A percentile compares a stretch with the other conserved stretches of the same genome.
Conservation (phyloP, 2,329 filamentous ascomycete genomes). For the Alternaria sp. region DNA sequence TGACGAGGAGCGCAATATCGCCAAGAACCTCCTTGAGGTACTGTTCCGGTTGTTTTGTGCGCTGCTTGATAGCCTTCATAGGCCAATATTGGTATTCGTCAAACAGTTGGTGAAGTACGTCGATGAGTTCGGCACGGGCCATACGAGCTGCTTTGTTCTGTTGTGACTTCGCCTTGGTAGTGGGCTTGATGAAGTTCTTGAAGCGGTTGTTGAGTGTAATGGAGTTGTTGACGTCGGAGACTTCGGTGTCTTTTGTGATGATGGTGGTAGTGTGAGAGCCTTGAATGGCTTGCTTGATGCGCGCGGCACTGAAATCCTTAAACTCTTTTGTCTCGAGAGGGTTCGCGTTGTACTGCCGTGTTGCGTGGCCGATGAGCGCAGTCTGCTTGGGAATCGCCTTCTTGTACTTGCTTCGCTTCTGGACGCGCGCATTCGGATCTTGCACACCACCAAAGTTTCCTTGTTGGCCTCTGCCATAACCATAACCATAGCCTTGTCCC, state of each 20-base stretch:
- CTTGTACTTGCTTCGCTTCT: constrained; percentile 48
- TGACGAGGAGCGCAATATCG: constrained; percentile 81
- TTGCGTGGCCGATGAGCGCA: constrained; percentile 67
- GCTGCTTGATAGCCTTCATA: constrained; percentile 82
- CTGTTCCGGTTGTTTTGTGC: constrained; percentile 86
- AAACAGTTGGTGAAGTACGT: constrained; percentile 85
- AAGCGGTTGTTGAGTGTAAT: constrained; percentile 45
- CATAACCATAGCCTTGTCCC: constrained; percentile 34
- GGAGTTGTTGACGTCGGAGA: constrained; percentile 37
- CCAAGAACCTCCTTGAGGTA: constrained; percentile 87
- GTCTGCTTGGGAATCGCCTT: constrained; percentile 56
- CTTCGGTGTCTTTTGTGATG: constrained; percentile 40
- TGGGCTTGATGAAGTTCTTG: constrained; percentile 44
- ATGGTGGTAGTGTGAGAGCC: constrained; percentile 43
- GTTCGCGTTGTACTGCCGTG: constrained; percentile 63
- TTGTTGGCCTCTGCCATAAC: constrained; percentile 32
- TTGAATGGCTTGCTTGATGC: constrained; percentile 58
- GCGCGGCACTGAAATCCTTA: constrained; percentile 52
- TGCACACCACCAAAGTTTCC: constrained; percentile 36
- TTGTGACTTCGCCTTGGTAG: constrained; percentile 36
- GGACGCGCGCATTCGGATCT: constrained; percentile 45
- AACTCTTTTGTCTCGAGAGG: constrained; percentile 57
- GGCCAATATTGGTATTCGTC: constrained; percentile 89
- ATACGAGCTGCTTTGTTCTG: constrained; percentile 86
- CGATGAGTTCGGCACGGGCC: constrained; percentile 84